Evolutionary conservation across 1,284 basidiomycete genomes (phyloP), one percentile per base, ranked within the genome.

Genomic region (Sanghuangporus baumii): DNA sequence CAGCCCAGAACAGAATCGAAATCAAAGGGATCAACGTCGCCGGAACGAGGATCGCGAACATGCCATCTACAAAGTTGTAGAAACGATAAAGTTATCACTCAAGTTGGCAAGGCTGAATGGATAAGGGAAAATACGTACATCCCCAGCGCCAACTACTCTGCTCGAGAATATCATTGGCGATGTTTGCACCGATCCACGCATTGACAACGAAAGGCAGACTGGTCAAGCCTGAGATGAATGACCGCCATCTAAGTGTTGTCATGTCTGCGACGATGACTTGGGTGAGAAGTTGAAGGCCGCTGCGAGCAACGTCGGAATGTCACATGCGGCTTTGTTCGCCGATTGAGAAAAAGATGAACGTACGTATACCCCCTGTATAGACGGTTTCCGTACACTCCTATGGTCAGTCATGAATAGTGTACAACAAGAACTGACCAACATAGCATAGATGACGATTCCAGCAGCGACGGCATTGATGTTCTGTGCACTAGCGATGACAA

Each of bases 191-290:
- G 66, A 93, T 79, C 72, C 87, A 92, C 50, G 80, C 76, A 73
- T 84, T 81, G 74, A 90, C 76, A 67, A 89, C 76, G 75, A 87
- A 90, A 12, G 90, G 90, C 41, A 86, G 72, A 6, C 85, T 84
- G 36, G 84, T 80, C 16, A 89, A 73, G 14, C 80, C 79, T 2
- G 85, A 81, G n/a, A 89, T 82, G 12, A 93, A 77, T 9, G 89
- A 90, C 62, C 91, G 82, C 88, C 89, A 93, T 70, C 85, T 81
- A 11, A 93, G 81, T 1, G 85, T 87, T 2, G 92, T 93, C 67
- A 89, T 86, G 70, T 94, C 91, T 20, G 91, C 91, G 61, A 89
- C 85, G 69, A 90, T 81, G 65, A 91, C 84, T 66, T 87, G 85
- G n/a, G 83, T 85, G 12, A 91, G 79, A 51, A 93, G 78, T 73